Conservation (phyloP, 1,284 basidiomycete species). For the Coniferiporia weirii region DNA sequence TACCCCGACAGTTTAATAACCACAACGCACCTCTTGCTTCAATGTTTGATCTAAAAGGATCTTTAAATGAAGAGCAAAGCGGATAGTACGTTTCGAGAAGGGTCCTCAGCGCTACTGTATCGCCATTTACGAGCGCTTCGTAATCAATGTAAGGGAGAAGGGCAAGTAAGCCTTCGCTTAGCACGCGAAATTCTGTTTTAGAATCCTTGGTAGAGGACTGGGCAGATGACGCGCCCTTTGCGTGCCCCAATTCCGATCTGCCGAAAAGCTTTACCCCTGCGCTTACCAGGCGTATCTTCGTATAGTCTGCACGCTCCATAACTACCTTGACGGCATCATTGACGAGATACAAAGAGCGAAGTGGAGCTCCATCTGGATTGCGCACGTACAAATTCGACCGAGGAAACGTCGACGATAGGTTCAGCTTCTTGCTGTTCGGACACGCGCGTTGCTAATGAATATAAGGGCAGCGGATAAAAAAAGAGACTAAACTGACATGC, state of each 20-base stretch:
- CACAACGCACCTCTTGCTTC: slow-evolving; percentile 44
- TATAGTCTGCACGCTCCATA: slow-evolving; percentile 80
- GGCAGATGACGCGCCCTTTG: slow-evolving; percentile 1
- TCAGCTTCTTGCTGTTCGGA: slow-evolving; percentile 51
- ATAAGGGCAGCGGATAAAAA: background rate
- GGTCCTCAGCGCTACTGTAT: slow-evolving; percentile 56
- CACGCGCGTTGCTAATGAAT: background rate
- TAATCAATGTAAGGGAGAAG: slow-evolving; percentile 76
- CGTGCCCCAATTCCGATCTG: slow-evolving; percentile 40
- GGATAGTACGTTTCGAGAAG: slow-evolving; percentile 80
- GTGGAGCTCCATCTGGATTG: slow-evolving; percentile 74
- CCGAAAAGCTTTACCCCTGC: slow-evolving; percentile 81
- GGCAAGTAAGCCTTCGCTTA: slow-evolving; percentile 82
- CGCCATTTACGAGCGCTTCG: slow-evolving; percentile 55
- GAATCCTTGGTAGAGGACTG: slow-evolving; percentile 29
- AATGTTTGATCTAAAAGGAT: slow-evolving; percentile 49
- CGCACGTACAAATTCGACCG: slow-evolving; percentile 78
- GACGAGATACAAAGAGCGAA: slow-evolving; percentile 86
- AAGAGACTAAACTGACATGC: slow-evolving; percentile 50
- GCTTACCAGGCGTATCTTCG: slow-evolving; percentile 81
- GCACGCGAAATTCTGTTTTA: slow-evolving; percentile 68
- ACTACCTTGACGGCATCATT: slow-evolving; percentile 82
- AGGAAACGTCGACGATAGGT: slow-evolving; percentile 69
- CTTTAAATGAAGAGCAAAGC: slow-evolving; percentile 55
- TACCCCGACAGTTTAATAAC: background rate